Evolutionary conservation across 2,329 filamentous ascomycete genomes (phyloP), one percentile per base, ranked within the genome.

Genomic region (Neofusicoccum umdonicola): DNA sequence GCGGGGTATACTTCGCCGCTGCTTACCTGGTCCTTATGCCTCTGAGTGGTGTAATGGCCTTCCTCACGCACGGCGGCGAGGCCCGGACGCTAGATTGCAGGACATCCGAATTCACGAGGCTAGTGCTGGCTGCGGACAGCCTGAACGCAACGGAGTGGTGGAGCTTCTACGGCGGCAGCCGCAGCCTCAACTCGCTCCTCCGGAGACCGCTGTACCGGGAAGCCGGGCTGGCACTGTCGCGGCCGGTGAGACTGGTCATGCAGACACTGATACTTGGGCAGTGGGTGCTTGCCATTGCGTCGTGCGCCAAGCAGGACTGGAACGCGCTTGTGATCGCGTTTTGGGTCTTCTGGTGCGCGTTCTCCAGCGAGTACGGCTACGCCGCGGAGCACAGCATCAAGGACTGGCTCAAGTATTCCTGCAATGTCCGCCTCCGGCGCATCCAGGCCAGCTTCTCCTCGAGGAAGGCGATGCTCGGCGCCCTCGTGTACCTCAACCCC

Each of bases 381-480:
- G 19, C 56, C 9, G 41, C 56, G 4, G 15, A 45, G 22, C 41
- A 60, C 56, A 35, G 17, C 42, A 27, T 60, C 56, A 12, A 37
- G 11, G 42, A 60, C 41, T 60, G 56, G 56, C 56, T 60, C 41
- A 35, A 47, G 42, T 47, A 60, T 42, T 19, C 56, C n/a, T 60
- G 56, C 56, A 47, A 60, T 42, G 31, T 60, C 5, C 56, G 31
- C 27, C 37, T 60, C n/a, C 56, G 31, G 9, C 56, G 56, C 15
- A 19, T 60, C 1, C 56, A 34, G 12, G 56, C 56, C 27, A 15
- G 12, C 5, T 60, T 60, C 42, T 37, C 56, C 4, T 60, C 42
- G n/a, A 35, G 56, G 6, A 47, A 47, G 42, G 56, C 56, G 11
- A 60, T 60, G 56, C 31, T 60, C 11, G 56, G 56, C 6, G 56